Percentiles rank a stretch among this genome's conserved stretches.
These are phyloP conservation scores for Prosopis cineraria DNA, from an alignment of 306 rosid genomes.

Conservation along the genomic window DNA sequence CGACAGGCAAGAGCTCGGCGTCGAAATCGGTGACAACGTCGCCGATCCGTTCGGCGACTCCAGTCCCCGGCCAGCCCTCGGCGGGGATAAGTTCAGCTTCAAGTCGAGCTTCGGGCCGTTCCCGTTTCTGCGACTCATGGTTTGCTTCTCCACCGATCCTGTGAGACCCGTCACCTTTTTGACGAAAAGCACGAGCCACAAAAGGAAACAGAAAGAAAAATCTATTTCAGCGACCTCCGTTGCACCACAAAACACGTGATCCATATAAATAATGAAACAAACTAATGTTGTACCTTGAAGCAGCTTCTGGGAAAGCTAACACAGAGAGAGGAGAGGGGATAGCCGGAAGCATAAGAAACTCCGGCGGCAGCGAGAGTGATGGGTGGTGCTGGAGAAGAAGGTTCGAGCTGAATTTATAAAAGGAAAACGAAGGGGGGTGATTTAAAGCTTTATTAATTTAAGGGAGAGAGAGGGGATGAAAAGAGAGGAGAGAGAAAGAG, in stretches of 20 bases:
- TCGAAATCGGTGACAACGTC: constrained; percentile 74
- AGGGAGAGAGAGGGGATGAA: constrained; percentile 47
- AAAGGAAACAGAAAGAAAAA: neutral
- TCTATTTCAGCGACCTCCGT: neutral
- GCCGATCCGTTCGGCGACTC: constrained; percentile 72
- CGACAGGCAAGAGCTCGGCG: constrained; percentile 89
- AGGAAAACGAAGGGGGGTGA: constrained; percentile 54
- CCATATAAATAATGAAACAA: neutral
- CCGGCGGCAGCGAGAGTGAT: constrained; percentile 38
- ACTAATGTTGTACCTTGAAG: constrained; percentile 3
- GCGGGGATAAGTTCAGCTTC: constrained; percentile 93
- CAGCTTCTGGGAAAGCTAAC: neutral
- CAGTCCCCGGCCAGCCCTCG: constrained; percentile 52
- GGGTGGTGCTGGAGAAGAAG: constrained; percentile 46
- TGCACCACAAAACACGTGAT: neutral
- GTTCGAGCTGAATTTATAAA: constrained; percentile 55
- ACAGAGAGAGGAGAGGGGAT: constrained; percentile 3
- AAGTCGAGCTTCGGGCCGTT: constrained; percentile 75
- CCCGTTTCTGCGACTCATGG: constrained; percentile 81
- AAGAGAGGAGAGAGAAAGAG: constrained; percentile 45
- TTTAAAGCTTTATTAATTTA: constrained; percentile 70
- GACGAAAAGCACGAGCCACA: neutral
- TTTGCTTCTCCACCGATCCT: constrained; percentile 9
- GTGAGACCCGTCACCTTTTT: neutral
- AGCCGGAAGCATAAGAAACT: constrained; percentile 24